Evolutionary conservation across 345 rosid genomes (phyloP).

Genomic region (Sisymbrium irio): DNA sequence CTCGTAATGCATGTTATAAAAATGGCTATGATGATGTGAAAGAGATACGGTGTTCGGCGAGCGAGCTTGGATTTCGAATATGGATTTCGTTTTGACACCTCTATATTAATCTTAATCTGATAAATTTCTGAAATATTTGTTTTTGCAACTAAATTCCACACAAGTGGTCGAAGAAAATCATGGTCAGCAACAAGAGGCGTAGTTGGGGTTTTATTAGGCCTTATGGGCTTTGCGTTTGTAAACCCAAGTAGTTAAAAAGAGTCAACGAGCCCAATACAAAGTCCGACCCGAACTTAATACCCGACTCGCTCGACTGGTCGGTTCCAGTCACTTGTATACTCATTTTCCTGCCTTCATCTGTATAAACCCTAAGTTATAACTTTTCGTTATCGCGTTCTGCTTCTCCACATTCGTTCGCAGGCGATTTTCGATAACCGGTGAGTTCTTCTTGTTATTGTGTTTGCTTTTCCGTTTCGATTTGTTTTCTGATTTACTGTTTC

Average conservation of each 20-base stretch:
- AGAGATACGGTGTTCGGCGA: background rate
- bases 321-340: background rate
- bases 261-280: background rate
- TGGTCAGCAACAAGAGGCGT: background rate
- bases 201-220: background rate
- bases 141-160: too few relatives aligned
- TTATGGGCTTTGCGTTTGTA: background rate
- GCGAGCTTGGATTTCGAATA: too few relatives aligned
- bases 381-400: conserved; percentile 4
- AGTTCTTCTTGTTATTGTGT: background rate
- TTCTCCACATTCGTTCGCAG: background rate
- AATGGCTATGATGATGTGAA: background rate
- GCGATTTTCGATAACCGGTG: conserved; percentile 8
- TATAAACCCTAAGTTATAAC: conserved; percentile 20
- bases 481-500: background rate
- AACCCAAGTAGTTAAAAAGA: background rate
- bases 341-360: background rate
- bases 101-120: too few relatives aligned
- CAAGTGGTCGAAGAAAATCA: background rate
- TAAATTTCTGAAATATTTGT: too few relatives aligned
- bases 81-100: too few relatives aligned
- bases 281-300: background rate
- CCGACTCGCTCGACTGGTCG: conserved; percentile 13
- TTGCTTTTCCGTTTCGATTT: background rate
- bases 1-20: too few relatives aligned